Evolutionary conservation across 2,329 filamentous ascomycete species (phyloP).

Genomic region (Fusarium robinianum): DNA sequence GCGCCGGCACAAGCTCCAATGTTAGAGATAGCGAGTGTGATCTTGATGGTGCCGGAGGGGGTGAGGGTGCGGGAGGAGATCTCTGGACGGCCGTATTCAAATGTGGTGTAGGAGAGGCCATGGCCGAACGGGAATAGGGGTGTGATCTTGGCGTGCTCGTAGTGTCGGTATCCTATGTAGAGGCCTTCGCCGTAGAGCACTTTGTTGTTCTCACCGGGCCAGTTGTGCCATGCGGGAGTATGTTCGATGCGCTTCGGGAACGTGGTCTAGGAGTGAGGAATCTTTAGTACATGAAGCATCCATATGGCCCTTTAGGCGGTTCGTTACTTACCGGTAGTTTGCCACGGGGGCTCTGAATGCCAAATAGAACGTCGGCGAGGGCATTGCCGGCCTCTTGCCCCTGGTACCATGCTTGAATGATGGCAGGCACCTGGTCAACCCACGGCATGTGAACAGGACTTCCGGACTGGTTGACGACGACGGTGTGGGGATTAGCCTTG

Average conservation of each 20-base stretch:
- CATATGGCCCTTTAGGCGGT: neutral
- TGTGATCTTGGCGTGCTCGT: slow-evolving; percentile 63
- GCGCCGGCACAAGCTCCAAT: slow-evolving; percentile 59
- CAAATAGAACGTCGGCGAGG: slow-evolving; percentile 69
- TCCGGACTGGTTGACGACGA: slow-evolving; percentile 62
- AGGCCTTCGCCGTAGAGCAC: slow-evolving; percentile 74
- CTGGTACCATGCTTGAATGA: slow-evolving; percentile 58
- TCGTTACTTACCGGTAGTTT: slow-evolving; percentile 61
- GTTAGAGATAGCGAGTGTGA: slow-evolving; percentile 57
- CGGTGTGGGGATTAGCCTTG: slow-evolving; percentile 65
- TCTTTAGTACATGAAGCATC: neutral
- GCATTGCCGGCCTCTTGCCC: slow-evolving; percentile 75
- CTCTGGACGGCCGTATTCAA: slow-evolving; percentile 63
- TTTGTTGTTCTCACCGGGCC: slow-evolving; percentile 70
- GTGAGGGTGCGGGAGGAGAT: slow-evolving; percentile 50
- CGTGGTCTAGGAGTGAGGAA: slow-evolving; percentile 52
- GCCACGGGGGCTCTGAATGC: slow-evolving; percentile 68
- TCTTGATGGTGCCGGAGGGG: slow-evolving; percentile 47
- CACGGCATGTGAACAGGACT: slow-evolving; percentile 64
- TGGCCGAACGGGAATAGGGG: slow-evolving; percentile 75
- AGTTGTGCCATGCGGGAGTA: slow-evolving; percentile 73
- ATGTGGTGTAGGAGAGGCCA: slow-evolving; percentile 73
- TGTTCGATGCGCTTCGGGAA: slow-evolving; percentile 68
- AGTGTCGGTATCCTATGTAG: slow-evolving; percentile 74
- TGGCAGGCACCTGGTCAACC: slow-evolving; percentile 65